Base-by-base conservation (phyloP, 1,284 basidiomycete species). In the Cryptococcus floricola region DNA sequence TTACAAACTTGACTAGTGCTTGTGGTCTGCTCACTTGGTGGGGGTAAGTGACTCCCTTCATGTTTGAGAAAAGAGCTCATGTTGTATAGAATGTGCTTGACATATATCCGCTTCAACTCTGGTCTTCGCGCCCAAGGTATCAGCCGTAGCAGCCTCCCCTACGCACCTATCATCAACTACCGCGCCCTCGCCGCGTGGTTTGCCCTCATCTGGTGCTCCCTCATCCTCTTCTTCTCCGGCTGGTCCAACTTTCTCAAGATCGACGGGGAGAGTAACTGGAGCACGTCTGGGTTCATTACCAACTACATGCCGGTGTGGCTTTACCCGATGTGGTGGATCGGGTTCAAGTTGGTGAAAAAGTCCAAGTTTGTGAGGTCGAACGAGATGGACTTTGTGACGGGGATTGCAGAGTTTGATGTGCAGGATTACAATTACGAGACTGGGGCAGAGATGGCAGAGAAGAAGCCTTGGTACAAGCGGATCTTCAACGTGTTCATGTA, bases 311-410 rank as follows among this genome's bases (percentile, higher is more conserved):
- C 90, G 38, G 76, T 91, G 47, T 75, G 75, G n/a, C 62, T 88
- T 48, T 92, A 91, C 83, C 86, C 88, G n/a, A 60, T 91, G 56
- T 71, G 92, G 47, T 93, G 88, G 74, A 8, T 83, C 45, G 82
- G 64, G 23, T 67, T 65, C 67, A 72, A 70, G 63, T 43, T 69
- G 48, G 52, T 57, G 48, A 73, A 54, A 27, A 67, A 65, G 61
- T 58, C 65, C 41, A 49, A 59, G 27, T 63, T 68, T 53, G 48
- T 66, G 46, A 48, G 62, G 13, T 42, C 65, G 10, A 52, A 54
- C 28, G 63, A 64, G 50, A 63, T 69, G 61, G 69, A 71, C 61
- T 67, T 68, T 59, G 57, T 67, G 38, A 59, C 68, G n/a, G 59
- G 63, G 52, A 56, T 70, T 27, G 67, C 66, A 23, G 66, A 67